A percentile compares a stretch with the other conserved stretches of the same genome.
phyloP scores from a whole-genome alignment of 2,329 filamentous ascomycete genomes.

The Pyrenophora tritici-repentis region DNA sequence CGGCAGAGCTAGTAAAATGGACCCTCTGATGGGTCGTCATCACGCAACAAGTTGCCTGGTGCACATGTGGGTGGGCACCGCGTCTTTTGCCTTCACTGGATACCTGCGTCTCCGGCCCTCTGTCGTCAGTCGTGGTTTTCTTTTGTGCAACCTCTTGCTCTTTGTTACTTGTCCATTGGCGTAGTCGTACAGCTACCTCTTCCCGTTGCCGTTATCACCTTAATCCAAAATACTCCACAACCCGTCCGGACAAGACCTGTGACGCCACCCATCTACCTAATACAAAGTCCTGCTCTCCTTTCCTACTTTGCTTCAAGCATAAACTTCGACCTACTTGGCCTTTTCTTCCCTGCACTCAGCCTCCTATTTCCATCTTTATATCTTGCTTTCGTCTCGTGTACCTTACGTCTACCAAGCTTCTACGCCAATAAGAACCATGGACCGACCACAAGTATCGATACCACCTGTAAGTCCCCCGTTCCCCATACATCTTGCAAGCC shows the following conservation, averaged over 20 bases:
- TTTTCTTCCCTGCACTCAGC: background rate
- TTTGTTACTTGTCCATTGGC: constrained; percentile 17
- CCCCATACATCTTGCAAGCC: background rate
- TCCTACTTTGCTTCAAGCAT: constrained; percentile 2
- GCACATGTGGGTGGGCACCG: constrained; percentile 19
- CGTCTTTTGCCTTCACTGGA: constrained; percentile 15
- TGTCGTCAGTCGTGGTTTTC: constrained; percentile 24
- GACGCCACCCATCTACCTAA: constrained; percentile 6
- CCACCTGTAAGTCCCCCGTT: constrained; percentile 33
- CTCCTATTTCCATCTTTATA: background rate
- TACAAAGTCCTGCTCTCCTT: constrained; percentile 5
- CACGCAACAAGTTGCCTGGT: constrained; percentile 23
- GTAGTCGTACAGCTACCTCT: constrained; percentile 17
- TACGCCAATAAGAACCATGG: constrained; percentile 22
- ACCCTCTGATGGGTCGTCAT: constrained; percentile 33
- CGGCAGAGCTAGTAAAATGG: constrained; percentile 44
- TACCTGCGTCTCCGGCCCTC: constrained; percentile 18
- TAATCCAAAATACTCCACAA: constrained; percentile 1
- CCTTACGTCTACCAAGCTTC: background rate
- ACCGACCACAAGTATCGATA: constrained; percentile 42
- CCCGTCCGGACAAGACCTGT: constrained; percentile 4
- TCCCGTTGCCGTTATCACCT: constrained; percentile 7
- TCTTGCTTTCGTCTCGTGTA: background rate
- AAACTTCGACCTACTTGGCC: background rate
- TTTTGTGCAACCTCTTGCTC: constrained; percentile 20